phyloP scores from a whole-genome alignment of 495 filamentous ascomycete species.

The Daldinia decipiens region DNA sequence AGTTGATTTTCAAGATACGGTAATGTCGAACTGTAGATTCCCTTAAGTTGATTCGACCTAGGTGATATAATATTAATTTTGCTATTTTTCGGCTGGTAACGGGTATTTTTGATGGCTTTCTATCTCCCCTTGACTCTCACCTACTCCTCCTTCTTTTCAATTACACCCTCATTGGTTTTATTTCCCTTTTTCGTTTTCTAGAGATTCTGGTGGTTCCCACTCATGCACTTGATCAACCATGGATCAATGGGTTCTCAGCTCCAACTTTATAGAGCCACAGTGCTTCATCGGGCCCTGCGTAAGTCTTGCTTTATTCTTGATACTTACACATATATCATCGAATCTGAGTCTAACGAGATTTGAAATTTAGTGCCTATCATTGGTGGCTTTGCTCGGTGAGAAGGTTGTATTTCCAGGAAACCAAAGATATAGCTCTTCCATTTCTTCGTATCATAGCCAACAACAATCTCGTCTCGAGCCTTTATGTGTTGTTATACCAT shows the following conservation, averaged over 20 bases:
- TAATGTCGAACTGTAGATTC: not conserved
- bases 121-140: not conserved
- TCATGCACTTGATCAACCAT: not conserved
- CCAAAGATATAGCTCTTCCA: constrained; percentile 14
- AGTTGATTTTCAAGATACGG: not conserved
- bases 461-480: constrained; percentile 46
- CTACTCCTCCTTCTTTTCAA: not conserved
- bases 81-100: not conserved
- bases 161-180: not conserved
- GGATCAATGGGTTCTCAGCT: not conserved
- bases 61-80: not conserved
- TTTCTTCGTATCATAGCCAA: constrained; percentile 29
- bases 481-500: constrained; percentile 57
- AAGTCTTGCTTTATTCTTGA: not conserved
- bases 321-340: not conserved
- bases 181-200: not conserved
- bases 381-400: constrained; percentile 5
- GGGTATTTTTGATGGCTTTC: not conserved
- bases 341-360: not conserved
- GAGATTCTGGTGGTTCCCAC: not conserved
- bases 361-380: constrained; percentile 3
- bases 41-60: not conserved
- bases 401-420: constrained; percentile 26
- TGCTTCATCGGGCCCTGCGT: constrained; percentile 7
- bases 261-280: not conserved